phyloP scores from a whole-genome alignment of 108 stramenopile species.

The Cylindrotheca closterium region DNA sequence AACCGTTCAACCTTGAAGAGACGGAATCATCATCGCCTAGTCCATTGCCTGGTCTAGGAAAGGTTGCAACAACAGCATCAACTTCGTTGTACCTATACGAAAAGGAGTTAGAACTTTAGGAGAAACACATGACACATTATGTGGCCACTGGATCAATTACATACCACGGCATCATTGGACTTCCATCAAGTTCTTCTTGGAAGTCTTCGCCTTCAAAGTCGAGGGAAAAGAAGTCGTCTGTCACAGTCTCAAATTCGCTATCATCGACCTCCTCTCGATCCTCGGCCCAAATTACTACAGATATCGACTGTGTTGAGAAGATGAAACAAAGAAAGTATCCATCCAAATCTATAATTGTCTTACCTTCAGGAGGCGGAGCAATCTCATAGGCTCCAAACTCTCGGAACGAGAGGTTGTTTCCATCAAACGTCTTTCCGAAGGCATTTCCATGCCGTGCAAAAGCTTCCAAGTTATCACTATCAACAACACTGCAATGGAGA shows the following conservation, averaged over 20 bases:
- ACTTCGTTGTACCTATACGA: slow-evolving; percentile 61
- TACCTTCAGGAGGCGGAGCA: slow-evolving; percentile 71
- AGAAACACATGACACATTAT: no score
- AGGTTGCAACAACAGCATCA: slow-evolving; percentile 78
- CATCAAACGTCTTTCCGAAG: slow-evolving; percentile 81
- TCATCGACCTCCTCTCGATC: slow-evolving; percentile 34
- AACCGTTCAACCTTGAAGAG: slow-evolving; percentile 62
- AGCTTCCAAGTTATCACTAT: slow-evolving; percentile 76
- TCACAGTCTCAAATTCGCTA: neutral
- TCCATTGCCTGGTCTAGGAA: slow-evolving; percentile 66
- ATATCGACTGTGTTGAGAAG: no score
- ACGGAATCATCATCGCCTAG: slow-evolving; percentile 56
- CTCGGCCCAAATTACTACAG: slow-evolving; percentile 17
- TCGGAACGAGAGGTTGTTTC: slow-evolving; percentile 62
- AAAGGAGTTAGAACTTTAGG: neutral
- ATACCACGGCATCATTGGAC: slow-evolving; percentile 81
- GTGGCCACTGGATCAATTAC: no score
- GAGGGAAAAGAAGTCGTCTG: slow-evolving; percentile 45
- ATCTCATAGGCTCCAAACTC: slow-evolving; percentile 84
- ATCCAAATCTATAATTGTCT: no score
- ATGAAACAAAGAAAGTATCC: no score
- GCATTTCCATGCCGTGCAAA: slow-evolving; percentile 83
- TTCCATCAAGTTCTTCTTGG: slow-evolving; percentile 41
- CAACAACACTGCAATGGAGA: slow-evolving; percentile 85
- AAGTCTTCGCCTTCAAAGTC: slow-evolving; percentile 64